Conservation (phyloP, 2,329 filamentous ascomycete genomes). For the Blastomyces parvus region DNA sequence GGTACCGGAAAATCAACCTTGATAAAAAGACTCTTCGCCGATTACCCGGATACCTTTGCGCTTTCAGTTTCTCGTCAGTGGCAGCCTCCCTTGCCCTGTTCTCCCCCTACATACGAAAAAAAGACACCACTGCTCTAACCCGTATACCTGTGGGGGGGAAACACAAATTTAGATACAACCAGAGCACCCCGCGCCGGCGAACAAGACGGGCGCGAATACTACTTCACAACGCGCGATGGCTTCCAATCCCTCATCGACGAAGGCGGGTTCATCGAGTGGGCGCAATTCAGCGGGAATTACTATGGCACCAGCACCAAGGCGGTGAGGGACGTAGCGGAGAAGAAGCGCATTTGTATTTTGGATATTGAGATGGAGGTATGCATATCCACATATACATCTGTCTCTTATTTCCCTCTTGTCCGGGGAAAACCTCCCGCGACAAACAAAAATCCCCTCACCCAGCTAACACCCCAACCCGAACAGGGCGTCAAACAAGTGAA, state of each 20-base stretch:
- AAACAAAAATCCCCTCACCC: not conserved
- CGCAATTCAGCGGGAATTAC: conserved; percentile 72
- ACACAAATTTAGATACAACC: conserved; percentile 59
- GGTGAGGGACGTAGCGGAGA: conserved; percentile 62
- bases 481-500: conserved; percentile 89
- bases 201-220: conserved; percentile 67
- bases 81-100: conserved; percentile 6
- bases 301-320: conserved; percentile 79
- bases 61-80: conserved; percentile 34
- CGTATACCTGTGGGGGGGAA: too few species aligned
- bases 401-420: too few species aligned
- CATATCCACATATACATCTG: too few species aligned
- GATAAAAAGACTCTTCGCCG: conserved; percentile 34
- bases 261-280: conserved; percentile 76
- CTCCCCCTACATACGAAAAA: conserved; percentile 10
- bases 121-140: conserved; percentile 6
- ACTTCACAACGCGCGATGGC: conserved; percentile 58
- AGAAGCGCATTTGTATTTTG: conserved; percentile 67
- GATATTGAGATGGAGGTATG: conserved; percentile 93
- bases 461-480: not conserved
- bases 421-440: not conserved
- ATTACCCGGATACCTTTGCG: conserved; percentile 35
- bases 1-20: conserved; percentile 37
- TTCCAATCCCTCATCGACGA: conserved; percentile 60
- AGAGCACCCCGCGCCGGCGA: conserved; percentile 67